Conservation (phyloP, 202 grass and related monocot genomes). For the Eragrostis tef region DNA sequence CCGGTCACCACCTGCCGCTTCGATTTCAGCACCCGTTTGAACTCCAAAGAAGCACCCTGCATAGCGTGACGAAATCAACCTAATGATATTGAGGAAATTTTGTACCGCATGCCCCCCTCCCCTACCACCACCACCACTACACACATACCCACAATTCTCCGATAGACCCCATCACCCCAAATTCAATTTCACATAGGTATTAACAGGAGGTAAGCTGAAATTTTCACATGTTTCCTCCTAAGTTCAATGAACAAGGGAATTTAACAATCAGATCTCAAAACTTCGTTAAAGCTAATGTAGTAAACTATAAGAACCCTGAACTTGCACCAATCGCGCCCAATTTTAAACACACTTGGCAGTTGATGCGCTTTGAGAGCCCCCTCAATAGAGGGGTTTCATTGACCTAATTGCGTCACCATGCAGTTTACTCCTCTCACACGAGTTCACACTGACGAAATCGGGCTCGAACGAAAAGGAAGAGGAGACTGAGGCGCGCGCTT, state of each 20-base stretch:
- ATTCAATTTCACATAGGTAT: background rate
- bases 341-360: background rate
- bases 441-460: constrained; percentile 13
- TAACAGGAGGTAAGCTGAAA: constrained; percentile 8
- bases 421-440: background rate
- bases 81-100: background rate
- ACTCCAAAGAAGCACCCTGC: constrained; percentile 75
- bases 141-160: too few species aligned
- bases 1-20: constrained; percentile 86
- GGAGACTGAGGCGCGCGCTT: background rate
- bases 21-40: constrained; percentile 69
- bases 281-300: background rate
- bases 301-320: background rate
- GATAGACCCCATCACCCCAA: background rate
- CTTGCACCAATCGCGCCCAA: background rate
- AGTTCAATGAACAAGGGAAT: background rate
- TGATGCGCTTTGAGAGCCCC: background rate
- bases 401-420: background rate
- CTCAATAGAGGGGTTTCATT: background rate
- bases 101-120: too few species aligned
- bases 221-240: background rate
- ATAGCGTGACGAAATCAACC: constrained; percentile 7
- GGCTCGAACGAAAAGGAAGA: background rate
- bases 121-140: too few species aligned
- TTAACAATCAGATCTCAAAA: constrained; percentile 32